Conservation (phyloP, 305 asterid species). For the Solanum hybrid region DNA sequence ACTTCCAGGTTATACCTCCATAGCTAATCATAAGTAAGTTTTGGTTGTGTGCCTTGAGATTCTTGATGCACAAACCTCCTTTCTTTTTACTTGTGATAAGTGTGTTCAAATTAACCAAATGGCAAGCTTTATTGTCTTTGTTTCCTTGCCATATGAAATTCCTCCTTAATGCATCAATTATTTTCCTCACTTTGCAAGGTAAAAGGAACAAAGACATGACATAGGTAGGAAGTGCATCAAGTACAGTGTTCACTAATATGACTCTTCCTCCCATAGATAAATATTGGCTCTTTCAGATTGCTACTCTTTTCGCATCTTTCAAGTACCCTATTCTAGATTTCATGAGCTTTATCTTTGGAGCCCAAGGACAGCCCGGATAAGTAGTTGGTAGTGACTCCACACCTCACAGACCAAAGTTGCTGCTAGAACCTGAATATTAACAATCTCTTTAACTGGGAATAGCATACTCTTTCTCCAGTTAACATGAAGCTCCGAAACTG, state of each 20-base stretch:
- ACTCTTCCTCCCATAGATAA: not conserved
- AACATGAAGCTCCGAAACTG: not conserved
- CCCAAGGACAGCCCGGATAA: not conserved
- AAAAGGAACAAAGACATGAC: not conserved
- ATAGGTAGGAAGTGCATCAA: not conserved
- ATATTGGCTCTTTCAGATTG: not conserved
- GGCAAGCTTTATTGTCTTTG: not conserved
- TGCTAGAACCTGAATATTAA: not conserved
- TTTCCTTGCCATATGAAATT: not conserved
- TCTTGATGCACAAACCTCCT: not conserved
- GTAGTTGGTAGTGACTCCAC: not conserved
- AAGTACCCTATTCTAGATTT: not conserved
- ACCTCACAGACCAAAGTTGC: not conserved
- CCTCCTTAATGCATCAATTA: not conserved
- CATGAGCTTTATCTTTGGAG: not conserved
- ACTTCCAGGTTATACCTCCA: not conserved
- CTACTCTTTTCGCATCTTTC: not conserved
- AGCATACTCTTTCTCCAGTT: not conserved
- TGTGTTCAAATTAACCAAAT: not conserved
- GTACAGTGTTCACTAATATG: not conserved
- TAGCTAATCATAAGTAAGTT: not conserved
- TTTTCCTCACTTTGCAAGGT: not conserved
- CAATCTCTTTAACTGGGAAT: not conserved
- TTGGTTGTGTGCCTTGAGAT: not conserved
- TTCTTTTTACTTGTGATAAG: not conserved